phyloP scores from a whole-genome alignment of 2,329 filamentous ascomycete genomes.

The Aspergillus sp. region DNA sequence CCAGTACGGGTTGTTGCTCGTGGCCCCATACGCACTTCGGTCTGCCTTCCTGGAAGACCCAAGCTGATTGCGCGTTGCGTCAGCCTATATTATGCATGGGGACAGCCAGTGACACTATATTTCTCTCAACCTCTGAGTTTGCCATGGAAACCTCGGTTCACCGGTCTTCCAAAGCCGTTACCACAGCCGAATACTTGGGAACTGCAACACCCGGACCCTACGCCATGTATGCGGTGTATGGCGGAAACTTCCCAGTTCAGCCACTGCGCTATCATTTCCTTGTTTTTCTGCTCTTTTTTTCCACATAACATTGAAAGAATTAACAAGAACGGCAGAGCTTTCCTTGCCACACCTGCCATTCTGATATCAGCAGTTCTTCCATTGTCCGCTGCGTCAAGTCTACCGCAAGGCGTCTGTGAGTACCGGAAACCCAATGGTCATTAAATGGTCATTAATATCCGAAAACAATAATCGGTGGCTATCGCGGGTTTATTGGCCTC shows the following conservation, averaged over 20 bases:
- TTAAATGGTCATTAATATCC: neutral
- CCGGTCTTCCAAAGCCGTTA: slow-evolving; percentile 26
- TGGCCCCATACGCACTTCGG: neutral
- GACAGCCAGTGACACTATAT: neutral
- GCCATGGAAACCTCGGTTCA: slow-evolving; percentile 21
- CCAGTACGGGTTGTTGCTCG: neutral
- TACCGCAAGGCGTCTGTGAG: neutral
- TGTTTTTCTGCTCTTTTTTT: neutral
- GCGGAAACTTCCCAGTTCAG: neutral
- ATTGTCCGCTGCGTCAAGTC: neutral
- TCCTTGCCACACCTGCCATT: neutral
- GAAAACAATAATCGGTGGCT: neutral
- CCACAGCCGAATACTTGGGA: neutral
- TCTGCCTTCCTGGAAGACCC: neutral
- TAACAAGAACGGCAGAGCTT: neutral
- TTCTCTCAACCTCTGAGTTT: neutral
- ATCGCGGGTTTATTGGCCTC: neutral
- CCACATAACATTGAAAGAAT: neutral
- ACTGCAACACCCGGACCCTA: neutral
- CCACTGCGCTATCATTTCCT: neutral
- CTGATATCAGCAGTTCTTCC: neutral
- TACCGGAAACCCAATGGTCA: neutral
- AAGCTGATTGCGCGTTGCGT: neutral
- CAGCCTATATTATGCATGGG: neutral
- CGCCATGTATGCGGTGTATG: neutral